A percentile compares a stretch with the other conserved stretches of the same genome.
phyloP scores from a whole-genome alignment of 2,329 filamentous ascomycete species.

The Volutella citrinella region DNA sequence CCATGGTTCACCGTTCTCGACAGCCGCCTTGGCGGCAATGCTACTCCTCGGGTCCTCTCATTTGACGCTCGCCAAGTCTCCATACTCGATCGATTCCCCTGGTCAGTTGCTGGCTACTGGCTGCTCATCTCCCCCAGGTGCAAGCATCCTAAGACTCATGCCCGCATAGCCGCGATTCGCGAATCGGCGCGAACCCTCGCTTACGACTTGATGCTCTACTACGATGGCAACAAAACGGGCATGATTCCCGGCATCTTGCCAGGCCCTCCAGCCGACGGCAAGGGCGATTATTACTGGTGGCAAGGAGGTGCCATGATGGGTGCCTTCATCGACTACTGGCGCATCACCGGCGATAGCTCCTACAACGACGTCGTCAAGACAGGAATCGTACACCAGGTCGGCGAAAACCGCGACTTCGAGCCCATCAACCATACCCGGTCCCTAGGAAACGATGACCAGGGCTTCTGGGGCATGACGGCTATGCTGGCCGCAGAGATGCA shows the following conservation, averaged over 20 bases:
- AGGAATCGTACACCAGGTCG: slow-evolving; percentile 57
- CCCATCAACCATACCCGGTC: slow-evolving; percentile 56
- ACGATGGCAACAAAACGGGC: slow-evolving; percentile 49
- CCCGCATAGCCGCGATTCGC: slow-evolving; percentile 41
- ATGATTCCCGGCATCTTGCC: slow-evolving; percentile 55
- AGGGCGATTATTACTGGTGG: slow-evolving; percentile 70
- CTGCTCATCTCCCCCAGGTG: no score
- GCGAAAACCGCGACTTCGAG: slow-evolving; percentile 56
- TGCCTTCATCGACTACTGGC: slow-evolving; percentile 66
- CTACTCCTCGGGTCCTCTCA: no score
- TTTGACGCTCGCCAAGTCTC: no score
- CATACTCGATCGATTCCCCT: no score
- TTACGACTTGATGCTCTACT: slow-evolving; percentile 49
- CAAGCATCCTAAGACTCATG: no score
- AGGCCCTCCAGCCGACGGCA: slow-evolving; percentile 44
- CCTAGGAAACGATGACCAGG: slow-evolving; percentile 68
- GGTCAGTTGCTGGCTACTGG: no score
- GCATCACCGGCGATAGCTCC: slow-evolving; percentile 60
- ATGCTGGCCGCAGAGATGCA: slow-evolving; percentile 65
- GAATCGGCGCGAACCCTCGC: slow-evolving; percentile 44
- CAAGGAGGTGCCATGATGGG: slow-evolving; percentile 68
- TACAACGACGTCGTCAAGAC: slow-evolving; percentile 59
- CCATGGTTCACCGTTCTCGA: no score
- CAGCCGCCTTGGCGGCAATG: no score
- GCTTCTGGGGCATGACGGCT: slow-evolving; percentile 66